A percentile compares a stretch with the other conserved stretches of the same genome.
Evolutionary conservation across 106 monocot genomes (phyloP).

Genomic region (Ottelia alismoides): DNA sequence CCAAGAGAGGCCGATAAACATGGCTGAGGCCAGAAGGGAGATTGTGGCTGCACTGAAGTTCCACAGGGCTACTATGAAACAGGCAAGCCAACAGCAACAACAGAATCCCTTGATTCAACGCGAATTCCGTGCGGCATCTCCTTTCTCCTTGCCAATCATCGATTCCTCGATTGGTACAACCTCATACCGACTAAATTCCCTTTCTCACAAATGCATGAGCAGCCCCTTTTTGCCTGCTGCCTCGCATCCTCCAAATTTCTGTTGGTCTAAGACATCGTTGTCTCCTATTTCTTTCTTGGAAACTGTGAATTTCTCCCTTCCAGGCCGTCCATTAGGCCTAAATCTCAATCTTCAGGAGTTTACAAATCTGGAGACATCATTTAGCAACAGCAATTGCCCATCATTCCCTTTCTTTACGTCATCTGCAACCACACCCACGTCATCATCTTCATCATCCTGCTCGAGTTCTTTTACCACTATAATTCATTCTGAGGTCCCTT

Average conservation of each 20-base stretch:
- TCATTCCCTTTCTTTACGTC: conserved; percentile 18
- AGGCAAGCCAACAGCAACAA: conserved; percentile 32
- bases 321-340: conserved; percentile 12
- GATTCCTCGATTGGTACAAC: conserved; percentile 8
- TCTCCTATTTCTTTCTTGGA: conserved; percentile 18
- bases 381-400: conserved; percentile 1
- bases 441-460: conserved; percentile 24
- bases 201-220: conserved; percentile 13
- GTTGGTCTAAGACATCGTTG: conserved; percentile 19
- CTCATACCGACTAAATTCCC: conserved; percentile 5
- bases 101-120: conserved; percentile 16
- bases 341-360: conserved; percentile 1
- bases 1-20: conserved; percentile 64
- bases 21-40: too few species aligned
- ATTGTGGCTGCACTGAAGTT: too few species aligned
- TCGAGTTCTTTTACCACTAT: conserved; percentile 12
- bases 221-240: too few species aligned
- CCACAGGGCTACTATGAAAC: too few species aligned
- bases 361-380: background rate
- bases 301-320: conserved; percentile 26
- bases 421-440: conserved; percentile 1
- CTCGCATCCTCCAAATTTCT: conserved; percentile 7
- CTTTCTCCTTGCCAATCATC: conserved; percentile 11
- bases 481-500: background rate
- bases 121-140: conserved; percentile 11